phyloP scores from a whole-genome alignment of 257 asterid genomes.

The Buddleja alternifolia region DNA sequence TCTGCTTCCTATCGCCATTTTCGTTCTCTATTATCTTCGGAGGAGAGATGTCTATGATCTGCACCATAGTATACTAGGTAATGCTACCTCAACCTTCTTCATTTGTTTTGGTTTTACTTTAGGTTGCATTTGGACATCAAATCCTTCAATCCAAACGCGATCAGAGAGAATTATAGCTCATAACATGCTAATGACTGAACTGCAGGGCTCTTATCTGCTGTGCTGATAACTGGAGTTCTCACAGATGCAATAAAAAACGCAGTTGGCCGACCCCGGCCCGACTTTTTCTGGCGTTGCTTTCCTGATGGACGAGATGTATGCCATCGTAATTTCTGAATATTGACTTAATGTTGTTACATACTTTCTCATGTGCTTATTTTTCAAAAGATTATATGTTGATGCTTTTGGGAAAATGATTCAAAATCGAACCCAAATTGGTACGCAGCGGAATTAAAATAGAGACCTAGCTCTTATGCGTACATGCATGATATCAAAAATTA shows the following conservation, averaged over 20 bases:
- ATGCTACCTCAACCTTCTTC: conserved; percentile 5
- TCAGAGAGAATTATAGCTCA: neutral
- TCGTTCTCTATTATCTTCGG: conserved; percentile 63
- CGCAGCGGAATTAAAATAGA: too few relatives aligned
- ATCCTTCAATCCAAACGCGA: too few relatives aligned
- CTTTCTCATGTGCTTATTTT: neutral
- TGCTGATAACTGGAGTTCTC: conserved; percentile 74
- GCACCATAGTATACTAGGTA: conserved; percentile 80
- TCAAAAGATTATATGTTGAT: neutral
- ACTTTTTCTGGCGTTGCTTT: conserved; percentile 94
- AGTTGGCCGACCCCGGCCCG: conserved; percentile 86
- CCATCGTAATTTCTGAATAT: neutral
- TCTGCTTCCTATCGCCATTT: conserved; percentile 68
- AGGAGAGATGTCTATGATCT: conserved; percentile 80
- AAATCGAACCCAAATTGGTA: too few relatives aligned
- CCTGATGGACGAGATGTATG: conserved; percentile 80
- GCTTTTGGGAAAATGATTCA: too few relatives aligned
- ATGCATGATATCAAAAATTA: too few relatives aligned
- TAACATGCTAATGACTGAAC: conserved; percentile 15
- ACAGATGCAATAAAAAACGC: conserved; percentile 85
- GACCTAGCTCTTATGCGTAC: too few relatives aligned
- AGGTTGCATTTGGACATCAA: too few relatives aligned
- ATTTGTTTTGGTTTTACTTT: neutral
- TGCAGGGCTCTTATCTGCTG: conserved; percentile 76
- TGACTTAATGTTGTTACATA: neutral